Conservation (phyloP, 2,329 filamentous ascomycete species). For the Pezicula neosporulosa region DNA sequence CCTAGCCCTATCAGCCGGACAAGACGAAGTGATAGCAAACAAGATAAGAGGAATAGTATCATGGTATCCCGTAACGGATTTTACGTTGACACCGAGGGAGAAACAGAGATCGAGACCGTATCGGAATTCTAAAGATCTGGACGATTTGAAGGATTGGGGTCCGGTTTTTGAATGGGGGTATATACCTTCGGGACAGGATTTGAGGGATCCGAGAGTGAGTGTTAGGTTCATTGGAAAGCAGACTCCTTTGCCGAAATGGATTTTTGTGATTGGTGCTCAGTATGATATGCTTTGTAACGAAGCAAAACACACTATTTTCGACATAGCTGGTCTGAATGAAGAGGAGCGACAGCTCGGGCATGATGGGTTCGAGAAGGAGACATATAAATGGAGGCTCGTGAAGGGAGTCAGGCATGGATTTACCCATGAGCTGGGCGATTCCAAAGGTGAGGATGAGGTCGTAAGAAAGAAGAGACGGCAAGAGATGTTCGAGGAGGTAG, state of each 20-base stretch:
- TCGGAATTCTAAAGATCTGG: background rate
- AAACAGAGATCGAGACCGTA: background rate
- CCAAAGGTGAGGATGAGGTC: constrained; percentile 7
- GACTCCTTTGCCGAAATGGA: constrained; percentile 6
- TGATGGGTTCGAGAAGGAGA: constrained; percentile 14
- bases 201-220: background rate
- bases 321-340: constrained; percentile 10
- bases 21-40: constrained; percentile 30
- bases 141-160: background rate
- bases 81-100: background rate
- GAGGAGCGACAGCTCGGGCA: constrained; percentile 1
- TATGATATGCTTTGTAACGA: constrained; percentile 17
- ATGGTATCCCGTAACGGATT: constrained; percentile 33
- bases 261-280: constrained; percentile 14
- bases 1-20: constrained; percentile 36
- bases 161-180: background rate
- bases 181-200: background rate
- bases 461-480: constrained; percentile 6
- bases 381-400: constrained; percentile 14
- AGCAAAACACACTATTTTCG: constrained; percentile 10
- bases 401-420: constrained; percentile 15
- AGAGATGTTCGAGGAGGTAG: constrained; percentile 12
- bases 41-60: constrained; percentile 33
- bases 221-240: background rate
- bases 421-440: constrained; percentile 14